Conservation (phyloP, 495 filamentous ascomycete species). For the Extremus antarcticus region DNA sequence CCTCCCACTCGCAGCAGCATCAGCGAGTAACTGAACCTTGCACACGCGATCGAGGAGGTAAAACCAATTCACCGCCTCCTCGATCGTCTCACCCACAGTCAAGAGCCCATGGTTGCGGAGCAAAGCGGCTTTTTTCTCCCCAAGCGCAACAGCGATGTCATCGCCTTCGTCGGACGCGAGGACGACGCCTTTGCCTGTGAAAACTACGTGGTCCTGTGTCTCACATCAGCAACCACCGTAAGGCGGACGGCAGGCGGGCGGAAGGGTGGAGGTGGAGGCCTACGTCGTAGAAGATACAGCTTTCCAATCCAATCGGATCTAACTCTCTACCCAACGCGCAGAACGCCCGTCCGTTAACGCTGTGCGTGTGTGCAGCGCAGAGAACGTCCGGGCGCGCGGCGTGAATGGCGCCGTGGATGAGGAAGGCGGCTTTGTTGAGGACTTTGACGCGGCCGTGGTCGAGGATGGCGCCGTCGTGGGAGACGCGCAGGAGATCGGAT, state of each 20-base stretch:
- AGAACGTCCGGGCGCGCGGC: conserved; percentile 55
- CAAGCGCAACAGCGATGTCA: conserved; percentile 50
- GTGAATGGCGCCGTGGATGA: conserved; percentile 42
- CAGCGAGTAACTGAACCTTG: conserved; percentile 58
- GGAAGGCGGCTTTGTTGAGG: conserved; percentile 51
- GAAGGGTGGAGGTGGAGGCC: neutral
- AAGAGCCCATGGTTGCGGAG: conserved; percentile 57
- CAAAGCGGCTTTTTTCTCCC: conserved; percentile 54
- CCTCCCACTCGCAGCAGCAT: conserved; percentile 55
- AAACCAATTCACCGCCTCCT: conserved; percentile 57
- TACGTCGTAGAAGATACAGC: conserved; percentile 29
- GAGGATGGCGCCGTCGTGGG: conserved; percentile 51
- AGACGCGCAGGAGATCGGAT: conserved; percentile 57
- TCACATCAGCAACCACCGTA: neutral
- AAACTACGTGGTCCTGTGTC: conserved; percentile 47
- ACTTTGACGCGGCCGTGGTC: conserved; percentile 49
- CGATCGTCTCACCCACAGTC: conserved; percentile 28
- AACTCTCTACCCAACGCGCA: conserved; percentile 51
- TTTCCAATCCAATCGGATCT: conserved; percentile 46
- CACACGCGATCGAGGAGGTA: conserved; percentile 60
- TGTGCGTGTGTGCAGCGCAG: conserved; percentile 62
- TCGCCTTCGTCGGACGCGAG: conserved; percentile 56
- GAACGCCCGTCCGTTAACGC: conserved; percentile 58
- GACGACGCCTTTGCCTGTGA: conserved; percentile 53
- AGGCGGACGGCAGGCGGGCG: neutral